Evolutionary conservation across 108 stramenopile genomes (phyloP).

Genomic region (Fragilaria crotonensis): DNA sequence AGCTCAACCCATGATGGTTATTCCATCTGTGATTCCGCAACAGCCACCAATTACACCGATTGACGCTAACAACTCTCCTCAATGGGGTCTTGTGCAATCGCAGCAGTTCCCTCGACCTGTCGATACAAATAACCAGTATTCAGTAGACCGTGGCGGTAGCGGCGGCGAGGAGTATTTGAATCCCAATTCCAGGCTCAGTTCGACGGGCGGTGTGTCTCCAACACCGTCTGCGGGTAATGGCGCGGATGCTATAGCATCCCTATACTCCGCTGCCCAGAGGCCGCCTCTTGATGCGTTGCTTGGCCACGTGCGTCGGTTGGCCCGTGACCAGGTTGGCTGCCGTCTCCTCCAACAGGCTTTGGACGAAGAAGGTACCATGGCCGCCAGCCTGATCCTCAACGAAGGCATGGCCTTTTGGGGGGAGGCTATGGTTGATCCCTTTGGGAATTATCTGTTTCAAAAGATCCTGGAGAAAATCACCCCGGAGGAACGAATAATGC

Average conservation of each 20-base stretch:
- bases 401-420: slow-evolving; percentile 93
- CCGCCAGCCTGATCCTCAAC: slow-evolving; percentile 84
- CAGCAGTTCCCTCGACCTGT: neutral
- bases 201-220: neutral
- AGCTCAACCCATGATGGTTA: slow-evolving; percentile 16
- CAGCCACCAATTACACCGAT: neutral
- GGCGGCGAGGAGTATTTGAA: slow-evolving; percentile 10
- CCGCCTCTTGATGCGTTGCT: slow-evolving; percentile 74
- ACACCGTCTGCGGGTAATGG: neutral
- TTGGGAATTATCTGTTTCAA: slow-evolving; percentile 97
- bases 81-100: neutral
- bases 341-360: slow-evolving; percentile 93
- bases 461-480: slow-evolving; percentile 93
- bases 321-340: slow-evolving; percentile 92
- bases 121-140: neutral
- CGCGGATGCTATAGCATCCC: slow-evolving; percentile 24
- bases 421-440: slow-evolving; percentile 95
- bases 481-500: slow-evolving; percentile 73
- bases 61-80: neutral
- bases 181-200: neutral
- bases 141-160: neutral
- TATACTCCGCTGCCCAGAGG: slow-evolving; percentile 66
- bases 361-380: slow-evolving; percentile 87
- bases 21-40: slow-evolving; percentile 7
- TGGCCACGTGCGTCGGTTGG: slow-evolving; percentile 81